Evolutionary conservation across 768 basidiomycete genomes (phyloP).

Genomic region (Cytidiella melzeri): DNA sequence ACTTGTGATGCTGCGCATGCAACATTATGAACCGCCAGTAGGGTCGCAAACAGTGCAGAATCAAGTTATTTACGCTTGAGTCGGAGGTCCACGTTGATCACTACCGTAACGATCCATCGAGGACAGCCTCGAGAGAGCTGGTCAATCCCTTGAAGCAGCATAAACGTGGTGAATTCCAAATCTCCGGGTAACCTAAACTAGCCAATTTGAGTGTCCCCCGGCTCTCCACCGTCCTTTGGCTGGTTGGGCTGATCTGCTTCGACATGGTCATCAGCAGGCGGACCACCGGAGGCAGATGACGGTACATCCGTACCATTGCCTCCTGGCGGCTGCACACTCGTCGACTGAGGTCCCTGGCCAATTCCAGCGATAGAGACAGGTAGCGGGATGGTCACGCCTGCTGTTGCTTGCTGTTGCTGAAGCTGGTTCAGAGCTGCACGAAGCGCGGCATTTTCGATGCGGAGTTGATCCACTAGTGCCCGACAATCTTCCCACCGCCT

Average conservation of each 20-base stretch:
- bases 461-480: constrained; percentile 81
- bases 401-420: background rate
- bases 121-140: too few relatives aligned
- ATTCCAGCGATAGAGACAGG: background rate
- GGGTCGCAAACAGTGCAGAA: too few relatives aligned
- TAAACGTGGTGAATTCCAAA: too few relatives aligned
- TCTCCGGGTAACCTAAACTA: too few relatives aligned
- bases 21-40: too few relatives aligned
- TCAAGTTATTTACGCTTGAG: too few relatives aligned
- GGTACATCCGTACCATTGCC: background rate
- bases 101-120: too few relatives aligned
- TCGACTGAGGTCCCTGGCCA: background rate
- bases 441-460: constrained; percentile 76
- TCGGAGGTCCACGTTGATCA: too few relatives aligned
- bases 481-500: constrained; percentile 88
- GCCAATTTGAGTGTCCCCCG: too few relatives aligned
- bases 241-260: background rate
- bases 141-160: too few relatives aligned
- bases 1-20: too few relatives aligned
- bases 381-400: background rate
- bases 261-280: background rate
- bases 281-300: background rate
- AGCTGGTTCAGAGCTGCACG: constrained; percentile 50
- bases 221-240: too few relatives aligned
- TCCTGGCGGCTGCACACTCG: background rate